Conservation (phyloP, 2,329 filamentous ascomycete genomes). For the Myriangium duriaei region DNA sequence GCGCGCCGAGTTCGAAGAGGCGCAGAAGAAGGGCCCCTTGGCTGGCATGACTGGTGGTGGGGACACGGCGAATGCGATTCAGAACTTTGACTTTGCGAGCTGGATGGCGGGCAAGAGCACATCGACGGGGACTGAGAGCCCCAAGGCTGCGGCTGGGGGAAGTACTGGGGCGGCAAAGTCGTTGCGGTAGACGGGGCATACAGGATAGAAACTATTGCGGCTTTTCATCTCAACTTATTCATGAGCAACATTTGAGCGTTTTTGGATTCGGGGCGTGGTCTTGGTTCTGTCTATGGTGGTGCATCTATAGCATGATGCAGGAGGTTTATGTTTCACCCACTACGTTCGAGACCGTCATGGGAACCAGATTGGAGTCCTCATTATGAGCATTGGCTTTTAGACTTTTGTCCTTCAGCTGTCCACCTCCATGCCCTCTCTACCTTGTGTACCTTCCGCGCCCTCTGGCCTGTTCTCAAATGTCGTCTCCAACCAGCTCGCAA, state of each 20-base stretch:
- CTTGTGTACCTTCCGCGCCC: constrained; percentile 23
- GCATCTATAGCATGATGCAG: no score
- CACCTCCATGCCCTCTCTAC: constrained; percentile 43
- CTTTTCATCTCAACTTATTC: no score
- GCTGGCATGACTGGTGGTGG: constrained; percentile 14
- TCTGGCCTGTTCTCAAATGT: constrained; percentile 35
- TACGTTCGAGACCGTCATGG: no score
- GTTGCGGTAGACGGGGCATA: constrained; percentile 1
- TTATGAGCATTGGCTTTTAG: no score
- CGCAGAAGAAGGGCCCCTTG: constrained; percentile 65
- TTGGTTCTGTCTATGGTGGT: no score
- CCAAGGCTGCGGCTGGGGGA: neutral
- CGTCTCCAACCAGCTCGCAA: constrained; percentile 74
- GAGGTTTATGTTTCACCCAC: no score
- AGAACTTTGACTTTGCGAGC: constrained; percentile 55
- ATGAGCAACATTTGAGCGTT: no score
- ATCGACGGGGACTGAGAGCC: constrained; percentile 2
- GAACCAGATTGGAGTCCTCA: no score
- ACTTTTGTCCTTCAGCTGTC: constrained; percentile 30
- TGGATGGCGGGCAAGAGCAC: constrained; percentile 49
- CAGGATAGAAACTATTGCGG: no score
- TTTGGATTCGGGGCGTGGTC: no score
- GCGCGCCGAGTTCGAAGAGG: constrained; percentile 81
- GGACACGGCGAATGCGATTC: constrained; percentile 39
- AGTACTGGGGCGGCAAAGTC: constrained; percentile 3